Base-by-base conservation (phyloP, 2,329 filamentous ascomycete species). In the Chaetomium globosum region DNA sequence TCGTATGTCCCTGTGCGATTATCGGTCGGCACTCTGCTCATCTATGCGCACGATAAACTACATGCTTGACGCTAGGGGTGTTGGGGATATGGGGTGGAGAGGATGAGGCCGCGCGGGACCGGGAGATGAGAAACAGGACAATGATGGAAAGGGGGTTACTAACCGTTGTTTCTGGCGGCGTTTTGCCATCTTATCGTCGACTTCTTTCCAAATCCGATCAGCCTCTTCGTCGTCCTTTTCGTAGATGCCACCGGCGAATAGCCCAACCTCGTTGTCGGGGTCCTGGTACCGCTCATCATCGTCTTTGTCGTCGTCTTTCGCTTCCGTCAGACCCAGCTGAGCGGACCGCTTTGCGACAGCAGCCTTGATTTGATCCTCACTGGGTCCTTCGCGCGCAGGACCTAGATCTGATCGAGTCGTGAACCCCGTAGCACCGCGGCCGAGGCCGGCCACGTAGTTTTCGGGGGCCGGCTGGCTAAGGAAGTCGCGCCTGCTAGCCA, bases 191-290 rank as follows among this genome's bases (percentile, higher is more conserved):
- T 91, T 94, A 81, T 97, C 95, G 74, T 99, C 95, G 69, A 99
- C 91, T 75, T 92, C 90, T 74, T 93, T 90, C 81, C 96, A 99
- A 74, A 99, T 97, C 73, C 91, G 85, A 79, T 99, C 95, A 52
- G 95, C 95, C 78, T 99, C 96, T 74, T 99, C 95, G 74, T 99
- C 95, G 64, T 99, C 95, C 76, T 95, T 91, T 77, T 98, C 95
- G 80, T 97, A 99, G 72, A 95, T 91, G 43, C 95, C 95, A 63
- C 92, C 94, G 3, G 95, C 93, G 74, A 99, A 99, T 26, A 99
- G 82, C 4, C 96, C 95, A 56, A 95, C 91, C 77, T 99, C 95
- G 74, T 98, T 98, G 73, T 99, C 95, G 0, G 95, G 95, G 75
- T 99, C 95, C 75, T 97, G 93, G 74, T 93, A 98, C 55, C 94